Base-by-base conservation (phyloP, 169 alveolate genomes). In the Plasmodium berghei region DNA sequence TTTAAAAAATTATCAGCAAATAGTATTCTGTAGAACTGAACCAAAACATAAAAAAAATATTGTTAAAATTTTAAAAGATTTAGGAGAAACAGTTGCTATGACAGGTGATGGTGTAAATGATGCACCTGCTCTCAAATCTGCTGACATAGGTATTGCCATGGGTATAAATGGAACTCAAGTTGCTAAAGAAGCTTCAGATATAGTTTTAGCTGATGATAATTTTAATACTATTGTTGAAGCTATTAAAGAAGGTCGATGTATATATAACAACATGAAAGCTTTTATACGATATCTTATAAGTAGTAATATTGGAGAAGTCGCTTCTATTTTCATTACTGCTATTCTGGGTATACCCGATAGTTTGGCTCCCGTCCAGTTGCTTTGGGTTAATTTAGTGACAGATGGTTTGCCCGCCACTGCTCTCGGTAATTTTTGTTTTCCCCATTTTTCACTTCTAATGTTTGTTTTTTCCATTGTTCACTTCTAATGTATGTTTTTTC, bases 341-440 rank as follows among this genome's bases (percentile, higher is more conserved):
- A 97, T 99, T 56, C 94, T 98, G 58, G 99, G 99, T 10, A 96
- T 98, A 40, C 99, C 99, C 9, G 98, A 95, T 87, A 96, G 98
- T 58, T 96, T 98, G 89, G 97, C 98, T 16, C 99, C 99, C 0
- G 99, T 99, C 28, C 99, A 99, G 96, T 95, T 99, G 61, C 92
- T 99, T 74, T 98, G 99, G 99, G 99, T 99, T 34, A 99, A 99
- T 93, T 96, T 99, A 86, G 99, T 99, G 49, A 99, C 99, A 20
- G 99, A 99, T 91, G 99, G 99, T 0, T 97, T 98, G 34, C 99
- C 99, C 6, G 99, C 99, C 22, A 98, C 99, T 14, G 99, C 99
- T 34, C 95, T 99, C 49, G 96, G 95, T 93, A 64, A 63, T 48
- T 40, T 42, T 22, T 46, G 20, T 0, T 6, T 20, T 49, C 2